Conservation (phyloP, 2,329 filamentous ascomycete genomes). For the Rasamsonia emersonii region DNA sequence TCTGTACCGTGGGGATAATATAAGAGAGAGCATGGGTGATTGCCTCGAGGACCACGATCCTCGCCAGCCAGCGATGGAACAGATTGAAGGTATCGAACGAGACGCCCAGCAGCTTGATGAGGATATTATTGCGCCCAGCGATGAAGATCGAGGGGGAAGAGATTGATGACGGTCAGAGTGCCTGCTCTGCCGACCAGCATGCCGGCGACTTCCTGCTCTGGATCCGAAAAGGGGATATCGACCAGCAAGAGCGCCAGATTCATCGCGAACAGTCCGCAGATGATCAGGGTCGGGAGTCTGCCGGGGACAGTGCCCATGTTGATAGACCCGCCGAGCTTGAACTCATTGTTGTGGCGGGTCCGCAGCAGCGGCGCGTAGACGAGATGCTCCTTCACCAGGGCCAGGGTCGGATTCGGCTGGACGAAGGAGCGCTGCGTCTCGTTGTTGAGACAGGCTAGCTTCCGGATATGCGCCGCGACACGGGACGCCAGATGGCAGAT, state of each 20-base stretch:
- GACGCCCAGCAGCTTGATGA: constrained; percentile 26
- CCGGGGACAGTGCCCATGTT: constrained; percentile 21
- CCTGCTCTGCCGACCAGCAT: constrained; percentile 10
- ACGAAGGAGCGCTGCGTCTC: too few species aligned
- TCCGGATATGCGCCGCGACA: too few species aligned
- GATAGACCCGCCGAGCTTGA: constrained; percentile 15
- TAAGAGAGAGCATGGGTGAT: constrained; percentile 61
- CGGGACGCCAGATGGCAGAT: too few species aligned
- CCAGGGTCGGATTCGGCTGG: too few species aligned
- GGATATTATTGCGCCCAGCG: constrained; percentile 30
- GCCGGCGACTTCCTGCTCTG: constrained; percentile 14
- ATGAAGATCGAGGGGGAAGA: constrained; percentile 31
- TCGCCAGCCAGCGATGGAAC: constrained; percentile 67
- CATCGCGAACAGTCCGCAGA: constrained; percentile 15
- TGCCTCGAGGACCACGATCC: constrained; percentile 57
- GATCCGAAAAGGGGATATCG: constrained; percentile 21
- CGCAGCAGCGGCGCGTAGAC: constrained; percentile 22
- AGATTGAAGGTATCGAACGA: constrained; percentile 38
- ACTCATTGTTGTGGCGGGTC: constrained; percentile 19
- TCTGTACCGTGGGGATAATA: constrained; percentile 55
- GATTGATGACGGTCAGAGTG: constrained; percentile 27
- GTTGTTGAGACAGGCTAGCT: too few species aligned
- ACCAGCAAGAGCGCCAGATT: constrained; percentile 38
- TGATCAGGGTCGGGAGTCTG: constrained; percentile 21
- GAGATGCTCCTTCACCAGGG: too few species aligned